Evolutionary conservation across 495 filamentous ascomycete species (phyloP).

Genomic region (Aspergillus coremiiformis): DNA sequence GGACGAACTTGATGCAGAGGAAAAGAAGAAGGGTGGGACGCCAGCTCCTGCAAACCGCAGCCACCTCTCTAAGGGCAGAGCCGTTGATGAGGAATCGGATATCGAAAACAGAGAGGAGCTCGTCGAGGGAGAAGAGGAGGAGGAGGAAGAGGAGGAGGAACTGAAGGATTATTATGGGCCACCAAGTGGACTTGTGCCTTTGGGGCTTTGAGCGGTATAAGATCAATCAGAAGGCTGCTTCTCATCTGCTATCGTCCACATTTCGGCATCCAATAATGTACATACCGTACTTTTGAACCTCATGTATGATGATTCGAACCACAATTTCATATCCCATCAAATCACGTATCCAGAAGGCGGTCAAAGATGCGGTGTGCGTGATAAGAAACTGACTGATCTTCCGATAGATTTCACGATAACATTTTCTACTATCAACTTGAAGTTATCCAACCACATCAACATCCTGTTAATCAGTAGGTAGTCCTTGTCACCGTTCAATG

Average conservation of each 20-base stretch:
- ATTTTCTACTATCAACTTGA: not conserved
- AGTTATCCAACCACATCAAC: too few species aligned
- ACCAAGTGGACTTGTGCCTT: conserved; percentile 29
- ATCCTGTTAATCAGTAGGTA: not conserved
- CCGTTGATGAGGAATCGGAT: conserved; percentile 32
- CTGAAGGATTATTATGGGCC: conserved; percentile 39
- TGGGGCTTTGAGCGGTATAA: conserved; percentile 14
- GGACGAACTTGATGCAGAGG: conserved; percentile 23
- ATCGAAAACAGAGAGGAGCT: conserved; percentile 22
- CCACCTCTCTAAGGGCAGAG: conserved; percentile 22
- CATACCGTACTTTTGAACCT: too few species aligned
- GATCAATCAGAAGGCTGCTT: not conserved
- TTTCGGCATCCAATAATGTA: not conserved
- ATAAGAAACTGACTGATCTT: not conserved
- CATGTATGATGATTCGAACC: not conserved
- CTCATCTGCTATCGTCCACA: not conserved
- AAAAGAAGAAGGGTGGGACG: conserved; percentile 15
- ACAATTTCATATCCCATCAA: not conserved
- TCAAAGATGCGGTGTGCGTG: not conserved
- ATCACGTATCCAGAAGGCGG: not conserved
- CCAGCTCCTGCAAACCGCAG: conserved; percentile 22
- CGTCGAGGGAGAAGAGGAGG: conserved; percentile 30
- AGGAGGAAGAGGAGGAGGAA: conserved; percentile 33
- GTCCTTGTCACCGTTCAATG: not conserved
- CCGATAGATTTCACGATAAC: not conserved